Percentiles rank a stretch among this genome's conserved stretches.
These are phyloP conservation scores for Letharia columbiana DNA, from an alignment of 495 filamentous ascomycete genomes.

Conservation along the genomic window DNA sequence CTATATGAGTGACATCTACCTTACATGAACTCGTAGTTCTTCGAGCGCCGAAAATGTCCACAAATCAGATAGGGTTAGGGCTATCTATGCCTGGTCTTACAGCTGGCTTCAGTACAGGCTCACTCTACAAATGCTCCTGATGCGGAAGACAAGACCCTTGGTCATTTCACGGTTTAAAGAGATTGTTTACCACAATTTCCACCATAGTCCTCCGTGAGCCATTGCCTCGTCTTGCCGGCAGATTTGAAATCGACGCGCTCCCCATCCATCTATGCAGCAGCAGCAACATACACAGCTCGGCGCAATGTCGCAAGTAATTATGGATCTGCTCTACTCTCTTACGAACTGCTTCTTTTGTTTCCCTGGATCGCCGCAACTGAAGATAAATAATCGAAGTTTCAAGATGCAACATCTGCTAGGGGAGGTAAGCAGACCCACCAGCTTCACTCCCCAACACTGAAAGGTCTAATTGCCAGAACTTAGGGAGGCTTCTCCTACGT, in stretches of 20 bases:
- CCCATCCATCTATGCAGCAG: slow-evolving; percentile 14
- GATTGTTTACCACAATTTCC: neutral
- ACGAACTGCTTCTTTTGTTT: slow-evolving; percentile 94
- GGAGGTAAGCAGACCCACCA: slow-evolving; percentile 48
- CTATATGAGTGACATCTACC: neutral
- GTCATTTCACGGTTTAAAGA: neutral
- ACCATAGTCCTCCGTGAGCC: neutral
- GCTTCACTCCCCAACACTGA: neutral
- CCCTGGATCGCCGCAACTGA: slow-evolving; percentile 82
- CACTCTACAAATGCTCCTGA: neutral
- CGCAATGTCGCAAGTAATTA: slow-evolving; percentile 72
- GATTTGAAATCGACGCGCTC: slow-evolving; percentile 2
- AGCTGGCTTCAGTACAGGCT: neutral
- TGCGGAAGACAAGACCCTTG: neutral
- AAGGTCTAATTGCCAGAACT: slow-evolving; percentile 12
- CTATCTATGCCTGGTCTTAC: neutral
- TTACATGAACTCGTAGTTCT: neutral
- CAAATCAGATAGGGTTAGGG: slow-evolving; percentile 1
- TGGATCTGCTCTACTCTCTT: slow-evolving; percentile 82
- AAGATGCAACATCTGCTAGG: slow-evolving; percentile 89
- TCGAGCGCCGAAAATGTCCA: neutral
- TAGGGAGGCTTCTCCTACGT: slow-evolving; percentile 97
- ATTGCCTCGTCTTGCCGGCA: neutral
- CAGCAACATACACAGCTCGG: slow-evolving; percentile 18
- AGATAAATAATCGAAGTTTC: slow-evolving; percentile 90